Conservation (phyloP, 2,329 filamentous ascomycete genomes). For the Chrysoporthe cubensis region DNA sequence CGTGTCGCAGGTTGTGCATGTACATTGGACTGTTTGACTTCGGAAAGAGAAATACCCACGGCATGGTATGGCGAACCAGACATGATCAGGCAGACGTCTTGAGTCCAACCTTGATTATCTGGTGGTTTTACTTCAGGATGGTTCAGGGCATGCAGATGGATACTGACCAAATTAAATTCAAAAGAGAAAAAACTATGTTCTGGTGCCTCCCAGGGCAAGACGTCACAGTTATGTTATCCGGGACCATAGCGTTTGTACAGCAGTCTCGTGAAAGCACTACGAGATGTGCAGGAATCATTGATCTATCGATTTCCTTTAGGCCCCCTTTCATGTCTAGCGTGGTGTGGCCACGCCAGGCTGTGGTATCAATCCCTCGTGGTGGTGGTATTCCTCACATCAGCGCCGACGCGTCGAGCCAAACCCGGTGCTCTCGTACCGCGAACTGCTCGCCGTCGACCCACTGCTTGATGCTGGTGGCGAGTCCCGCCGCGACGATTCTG, state of each 20-base stretch:
- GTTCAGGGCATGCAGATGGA: slow-evolving; percentile 21
- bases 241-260: slow-evolving; percentile 26
- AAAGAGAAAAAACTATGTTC: not conserved
- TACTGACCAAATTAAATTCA: slow-evolving; percentile 8
- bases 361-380: not conserved
- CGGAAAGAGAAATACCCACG: slow-evolving; percentile 24
- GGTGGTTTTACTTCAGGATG: slow-evolving; percentile 3
- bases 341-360: not conserved
- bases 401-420: slow-evolving; percentile 71
- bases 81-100: slow-evolving; percentile 23
- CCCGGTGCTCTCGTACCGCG: slow-evolving; percentile 69
- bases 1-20: slow-evolving; percentile 5
- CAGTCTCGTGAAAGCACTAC: slow-evolving; percentile 24
- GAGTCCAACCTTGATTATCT: slow-evolving; percentile 15
- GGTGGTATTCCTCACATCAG: slow-evolving; percentile 35
- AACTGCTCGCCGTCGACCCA: slow-evolving; percentile 38
- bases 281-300: not conserved
- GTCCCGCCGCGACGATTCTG: slow-evolving; percentile 40
- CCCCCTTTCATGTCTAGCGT: not conserved
- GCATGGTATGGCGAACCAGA: slow-evolving; percentile 11
- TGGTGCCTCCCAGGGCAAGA: slow-evolving; percentile 13
- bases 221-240: slow-evolving; percentile 8
- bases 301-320: not conserved
- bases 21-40: slow-evolving; percentile 1
- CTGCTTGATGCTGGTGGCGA: slow-evolving; percentile 38